phyloP scores from a whole-genome alignment of 176 grass and related monocot genomes.

The Leersia perrieri region DNA sequence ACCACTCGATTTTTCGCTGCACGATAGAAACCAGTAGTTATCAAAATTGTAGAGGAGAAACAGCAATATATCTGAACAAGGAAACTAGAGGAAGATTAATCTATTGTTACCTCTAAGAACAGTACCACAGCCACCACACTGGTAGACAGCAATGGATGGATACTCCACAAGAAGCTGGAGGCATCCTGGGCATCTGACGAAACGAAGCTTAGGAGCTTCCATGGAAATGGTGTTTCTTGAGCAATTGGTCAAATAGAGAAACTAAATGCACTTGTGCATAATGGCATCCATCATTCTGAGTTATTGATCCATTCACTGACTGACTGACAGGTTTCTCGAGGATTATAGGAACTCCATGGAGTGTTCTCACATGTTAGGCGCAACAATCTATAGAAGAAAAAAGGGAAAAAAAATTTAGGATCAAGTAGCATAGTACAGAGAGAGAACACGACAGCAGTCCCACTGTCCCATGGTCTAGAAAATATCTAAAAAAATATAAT shows the following conservation, averaged over 20 bases:
- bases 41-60: not conserved
- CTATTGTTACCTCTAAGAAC: conserved; percentile 68
- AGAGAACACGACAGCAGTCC: not conserved
- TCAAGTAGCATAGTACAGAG: not conserved
- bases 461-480: not conserved
- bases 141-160: conserved; percentile 65
- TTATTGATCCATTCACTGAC: not conserved
- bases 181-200: conserved; percentile 89
- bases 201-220: conserved; percentile 54
- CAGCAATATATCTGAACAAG: not conserved
- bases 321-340: not conserved
- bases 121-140: conserved; percentile 63
- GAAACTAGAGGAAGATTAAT: not conserved
- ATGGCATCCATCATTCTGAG: conserved; percentile 5
- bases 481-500: not conserved
- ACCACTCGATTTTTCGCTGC: conserved; percentile 39
- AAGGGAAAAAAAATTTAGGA: not conserved
- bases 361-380: not conserved
- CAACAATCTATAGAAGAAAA: not conserved
- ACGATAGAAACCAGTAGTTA: not conserved
- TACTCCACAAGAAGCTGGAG: conserved; percentile 82
- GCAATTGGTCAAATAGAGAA: not conserved
- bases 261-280: not conserved
- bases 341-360: not conserved
- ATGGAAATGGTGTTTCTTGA: conserved; percentile 19